These are phyloP conservation scores for Leishmania arabica DNA, from an alignment of 208 protist genomes.

Conservation along the genomic window DNA sequence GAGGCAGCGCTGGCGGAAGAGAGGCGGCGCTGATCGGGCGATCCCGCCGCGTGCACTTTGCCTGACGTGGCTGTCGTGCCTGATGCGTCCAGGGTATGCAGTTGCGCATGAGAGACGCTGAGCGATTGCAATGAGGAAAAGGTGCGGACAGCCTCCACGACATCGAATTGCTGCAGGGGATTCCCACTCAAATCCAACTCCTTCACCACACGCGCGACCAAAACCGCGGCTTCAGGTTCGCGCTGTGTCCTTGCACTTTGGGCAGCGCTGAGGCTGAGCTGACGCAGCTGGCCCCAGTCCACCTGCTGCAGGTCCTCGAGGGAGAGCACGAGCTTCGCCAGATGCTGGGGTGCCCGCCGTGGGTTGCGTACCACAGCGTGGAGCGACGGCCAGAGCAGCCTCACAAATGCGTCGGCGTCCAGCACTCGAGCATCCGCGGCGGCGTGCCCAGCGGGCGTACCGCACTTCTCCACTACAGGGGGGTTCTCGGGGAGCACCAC, in stretches of 20 bases:
- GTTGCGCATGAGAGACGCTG: conserved; percentile 47
- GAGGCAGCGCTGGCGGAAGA: neutral
- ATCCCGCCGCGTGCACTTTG: neutral
- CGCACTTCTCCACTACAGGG: neutral
- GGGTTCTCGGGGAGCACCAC: conserved; percentile 1
- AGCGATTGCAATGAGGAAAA: conserved; percentile 53
- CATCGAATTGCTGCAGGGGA: conserved; percentile 32
- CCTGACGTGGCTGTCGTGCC: neutral
- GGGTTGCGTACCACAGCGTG: conserved; percentile 33
- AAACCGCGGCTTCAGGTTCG: neutral
- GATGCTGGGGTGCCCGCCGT: conserved; percentile 40
- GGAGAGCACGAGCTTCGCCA: conserved; percentile 53
- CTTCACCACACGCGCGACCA: conserved; percentile 1
- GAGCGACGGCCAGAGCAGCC: conserved; percentile 42
- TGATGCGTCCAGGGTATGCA: conserved; percentile 5
- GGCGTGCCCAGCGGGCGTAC: too few species aligned
- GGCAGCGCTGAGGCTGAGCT: neutral
- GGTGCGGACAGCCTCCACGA: conserved; percentile 48
- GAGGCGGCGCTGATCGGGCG: neutral
- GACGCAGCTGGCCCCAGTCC: conserved; percentile 41
- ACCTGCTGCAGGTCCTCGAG: conserved; percentile 59
- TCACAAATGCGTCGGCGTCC: conserved; percentile 32
- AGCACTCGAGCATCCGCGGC: conserved; percentile 16
- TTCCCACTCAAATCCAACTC: conserved; percentile 83
- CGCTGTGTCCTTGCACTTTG: neutral